A percentile compares a stretch with the other conserved stretches of the same genome.
Conservation (phyloP, 2,329 filamentous ascomycete genomes). For the Bipolaris sorokiniana region DNA sequence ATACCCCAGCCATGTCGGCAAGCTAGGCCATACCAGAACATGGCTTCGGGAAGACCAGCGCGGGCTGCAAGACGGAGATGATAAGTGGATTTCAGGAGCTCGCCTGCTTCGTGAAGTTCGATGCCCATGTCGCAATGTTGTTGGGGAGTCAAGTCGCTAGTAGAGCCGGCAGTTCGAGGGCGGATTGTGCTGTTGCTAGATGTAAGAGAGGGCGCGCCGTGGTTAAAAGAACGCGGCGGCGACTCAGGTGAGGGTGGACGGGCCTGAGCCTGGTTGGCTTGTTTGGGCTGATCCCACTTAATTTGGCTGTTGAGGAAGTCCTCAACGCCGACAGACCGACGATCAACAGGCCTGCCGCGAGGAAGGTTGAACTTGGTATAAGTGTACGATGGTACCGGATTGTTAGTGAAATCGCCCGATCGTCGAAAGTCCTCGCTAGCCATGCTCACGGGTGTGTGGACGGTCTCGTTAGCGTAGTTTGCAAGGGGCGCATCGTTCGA, state of each 20-base stretch:
- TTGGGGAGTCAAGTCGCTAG: conserved; percentile 76
- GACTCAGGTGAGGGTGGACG: conserved; percentile 49
- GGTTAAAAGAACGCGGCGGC: conserved; percentile 47
- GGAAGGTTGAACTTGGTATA: conserved; percentile 86
- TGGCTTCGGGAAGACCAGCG: conserved; percentile 85
- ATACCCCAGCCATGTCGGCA: conserved; percentile 98
- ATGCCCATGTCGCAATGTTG: conserved; percentile 92
- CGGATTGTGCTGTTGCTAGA: conserved; percentile 55
- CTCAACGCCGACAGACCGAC: conserved; percentile 54
- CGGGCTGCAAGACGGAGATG: conserved; percentile 89
- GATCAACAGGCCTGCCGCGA: conserved; percentile 77
- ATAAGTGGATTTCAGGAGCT: conserved; percentile 92
- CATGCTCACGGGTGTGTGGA: conserved; percentile 74
- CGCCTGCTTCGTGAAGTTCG: conserved; percentile 84
- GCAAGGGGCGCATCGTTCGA: conserved; percentile 60
- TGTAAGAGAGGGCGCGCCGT: conserved; percentile 44
- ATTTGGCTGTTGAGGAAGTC: conserved; percentile 58
- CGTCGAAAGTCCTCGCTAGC: conserved; percentile 72
- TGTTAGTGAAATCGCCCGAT: conserved; percentile 55
- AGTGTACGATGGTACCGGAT: conserved; percentile 74
- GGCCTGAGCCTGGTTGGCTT: conserved; percentile 41
- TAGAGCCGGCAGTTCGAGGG: conserved; percentile 49
- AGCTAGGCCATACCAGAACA: conserved; percentile 93
- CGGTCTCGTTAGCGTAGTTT: conserved; percentile 67
- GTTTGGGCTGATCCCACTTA: conserved; percentile 64